phyloP scores from a whole-genome alignment of 2,329 filamentous ascomycete genomes.

The Saccharata proteae region DNA sequence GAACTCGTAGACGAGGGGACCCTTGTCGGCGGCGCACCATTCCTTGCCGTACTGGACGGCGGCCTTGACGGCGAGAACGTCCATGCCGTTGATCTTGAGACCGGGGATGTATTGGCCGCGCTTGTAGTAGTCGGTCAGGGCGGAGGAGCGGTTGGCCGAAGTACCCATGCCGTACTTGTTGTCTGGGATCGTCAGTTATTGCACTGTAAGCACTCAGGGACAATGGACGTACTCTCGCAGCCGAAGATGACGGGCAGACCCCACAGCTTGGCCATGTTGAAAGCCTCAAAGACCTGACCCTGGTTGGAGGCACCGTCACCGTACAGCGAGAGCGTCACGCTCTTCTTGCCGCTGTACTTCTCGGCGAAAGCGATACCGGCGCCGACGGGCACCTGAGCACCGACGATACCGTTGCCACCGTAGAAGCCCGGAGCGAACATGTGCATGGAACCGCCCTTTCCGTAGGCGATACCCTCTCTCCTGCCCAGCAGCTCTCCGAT shows the following conservation, averaged over 20 bases:
- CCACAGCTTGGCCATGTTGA: conserved; percentile 99
- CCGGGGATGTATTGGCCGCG: conserved; percentile 98
- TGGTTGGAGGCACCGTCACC: conserved; percentile 98
- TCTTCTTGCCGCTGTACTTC: conserved; percentile 81
- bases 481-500: conserved; percentile 93
- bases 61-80: conserved; percentile 93
- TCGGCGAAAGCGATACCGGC: conserved; percentile 94
- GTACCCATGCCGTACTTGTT: conserved; percentile 99
- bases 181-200: too few species aligned
- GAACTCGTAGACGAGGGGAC: conserved; percentile 93
- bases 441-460: conserved; percentile 99
- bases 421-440: conserved; percentile 99
- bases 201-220: too few species aligned
- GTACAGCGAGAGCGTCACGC: conserved; percentile 80
- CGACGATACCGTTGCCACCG: conserved; percentile 97
- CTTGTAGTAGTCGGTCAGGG: conserved; percentile 99
- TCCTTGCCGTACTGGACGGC: conserved; percentile 90
- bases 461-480: conserved; percentile 92
- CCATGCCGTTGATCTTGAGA: conserved; percentile 99
- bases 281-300: conserved; percentile 98
- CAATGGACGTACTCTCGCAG: conserved; percentile 83
- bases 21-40: conserved; percentile 70
- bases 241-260: conserved; percentile 90
- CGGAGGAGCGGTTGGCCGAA: conserved; percentile 82
- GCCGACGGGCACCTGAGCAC: conserved; percentile 94